Evolutionary conservation across 768 basidiomycete genomes (phyloP), one percentile per base, ranked within the genome.

Genomic region (Pleurotus salmoneostramineus): DNA sequence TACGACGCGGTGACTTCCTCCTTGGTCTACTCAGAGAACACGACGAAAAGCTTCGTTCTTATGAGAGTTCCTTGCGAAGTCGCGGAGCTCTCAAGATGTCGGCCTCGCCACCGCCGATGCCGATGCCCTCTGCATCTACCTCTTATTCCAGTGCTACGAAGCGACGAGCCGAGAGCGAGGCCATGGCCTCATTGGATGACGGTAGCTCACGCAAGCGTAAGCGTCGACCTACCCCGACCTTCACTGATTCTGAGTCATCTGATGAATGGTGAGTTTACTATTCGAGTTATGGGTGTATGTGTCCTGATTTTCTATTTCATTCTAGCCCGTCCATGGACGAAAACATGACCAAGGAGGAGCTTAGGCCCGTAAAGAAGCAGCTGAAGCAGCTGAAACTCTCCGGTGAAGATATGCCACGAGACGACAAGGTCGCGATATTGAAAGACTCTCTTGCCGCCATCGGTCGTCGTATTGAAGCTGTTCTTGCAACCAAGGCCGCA

Each of bases 321-420:
- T 6, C 2, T 63, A 95, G 94, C 63, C 91, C 93, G 2, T 97
- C 95, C 2, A 97, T 97, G 95, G 95, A 97, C 62, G 95, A 98
- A 70, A 77, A 78, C 15, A 76, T 88, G 7, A 95, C 95, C 12
- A 99, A 99, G 73, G 95, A 97, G 72, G 91, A 95, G 67, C 69
- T 98, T 51, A 85, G 97, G 48, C 97, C 97, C 6, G 97, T 98
- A 58, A 98, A 98, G 80, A 92, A 93, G 71, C 93, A 97, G 69
- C 78, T 98, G 91, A 98, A 98, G 88, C 89, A 93, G 76, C 81
- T 99, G 42, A 98, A 98, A 72, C 73, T 92, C 47, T 93, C 92
- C 10, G 95, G 94, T 27, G 95, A 94, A 61, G 88, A 94, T 62
- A 89, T 98, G 81, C 89, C 89, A 58, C 82, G 95, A 64, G 95